A percentile compares a stretch with the other conserved stretches of the same genome.
Conservation (phyloP, 2,329 filamentous ascomycete species). For the Claviceps humidiphila region DNA sequence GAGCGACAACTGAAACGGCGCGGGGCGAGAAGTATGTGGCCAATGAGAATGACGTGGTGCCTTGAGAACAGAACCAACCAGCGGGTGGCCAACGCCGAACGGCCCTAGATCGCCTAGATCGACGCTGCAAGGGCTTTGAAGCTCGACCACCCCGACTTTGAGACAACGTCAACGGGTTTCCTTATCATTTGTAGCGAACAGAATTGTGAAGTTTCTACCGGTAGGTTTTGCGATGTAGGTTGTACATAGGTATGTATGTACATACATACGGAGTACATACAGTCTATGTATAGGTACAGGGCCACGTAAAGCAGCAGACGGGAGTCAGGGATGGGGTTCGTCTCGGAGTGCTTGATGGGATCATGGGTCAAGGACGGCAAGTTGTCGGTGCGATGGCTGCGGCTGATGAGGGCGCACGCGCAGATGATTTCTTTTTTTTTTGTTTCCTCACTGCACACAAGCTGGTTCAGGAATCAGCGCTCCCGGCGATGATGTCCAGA, state of each 20-base stretch:
- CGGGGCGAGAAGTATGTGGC: neutral
- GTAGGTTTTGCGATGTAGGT: too few relatives aligned
- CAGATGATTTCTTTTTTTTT: too few relatives aligned
- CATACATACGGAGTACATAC: neutral
- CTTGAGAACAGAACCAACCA: neutral
- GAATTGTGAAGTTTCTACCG: too few relatives aligned
- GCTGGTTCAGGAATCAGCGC: neutral
- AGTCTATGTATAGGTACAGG: neutral
- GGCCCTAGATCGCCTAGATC: too few relatives aligned
- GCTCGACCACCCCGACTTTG: too few relatives aligned
- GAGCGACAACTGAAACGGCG: slow-evolving; percentile 1
- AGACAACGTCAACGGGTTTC: too few relatives aligned
- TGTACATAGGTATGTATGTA: too few relatives aligned
- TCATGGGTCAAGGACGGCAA: neutral
- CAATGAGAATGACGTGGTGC: neutral
- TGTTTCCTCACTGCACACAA: neutral
- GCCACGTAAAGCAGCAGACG: neutral
- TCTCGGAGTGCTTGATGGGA: neutral
- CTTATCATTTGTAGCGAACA: too few relatives aligned
- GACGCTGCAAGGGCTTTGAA: too few relatives aligned
- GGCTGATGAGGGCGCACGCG: neutral
- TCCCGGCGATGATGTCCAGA: neutral
- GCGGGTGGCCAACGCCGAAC: neutral
- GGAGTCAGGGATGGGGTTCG: neutral
- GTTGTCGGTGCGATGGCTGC: neutral